These are phyloP conservation scores for Meyerozyma guilliermondii DNA, from an alignment of 1,139 yeast species.

Conservation along the genomic window DNA sequence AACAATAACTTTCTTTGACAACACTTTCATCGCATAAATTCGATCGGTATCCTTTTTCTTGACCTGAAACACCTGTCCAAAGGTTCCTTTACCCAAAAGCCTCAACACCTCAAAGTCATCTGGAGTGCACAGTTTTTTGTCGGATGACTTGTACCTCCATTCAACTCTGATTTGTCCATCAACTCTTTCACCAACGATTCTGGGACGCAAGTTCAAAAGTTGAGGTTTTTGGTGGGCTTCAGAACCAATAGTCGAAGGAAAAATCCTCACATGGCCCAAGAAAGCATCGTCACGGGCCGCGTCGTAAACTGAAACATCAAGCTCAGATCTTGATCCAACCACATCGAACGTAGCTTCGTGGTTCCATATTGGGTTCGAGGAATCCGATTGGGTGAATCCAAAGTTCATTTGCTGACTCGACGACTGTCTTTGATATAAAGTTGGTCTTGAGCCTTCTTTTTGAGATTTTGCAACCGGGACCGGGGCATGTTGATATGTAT, in stretches of 20 bases:
- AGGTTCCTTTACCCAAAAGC: conserved; percentile 91
- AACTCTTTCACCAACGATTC: conserved; percentile 73
- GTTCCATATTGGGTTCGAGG: conserved; percentile 78
- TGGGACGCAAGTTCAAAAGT: conserved; percentile 73
- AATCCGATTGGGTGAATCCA: conserved; percentile 16
- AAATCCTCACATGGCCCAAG: conserved; percentile 75
- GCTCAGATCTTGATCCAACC: conserved; percentile 72
- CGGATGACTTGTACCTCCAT: conserved; percentile 63
- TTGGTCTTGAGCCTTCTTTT: conserved; percentile 31
- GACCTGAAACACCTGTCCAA: conserved; percentile 96
- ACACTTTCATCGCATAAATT: conserved; percentile 94
- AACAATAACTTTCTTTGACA: conserved; percentile 89
- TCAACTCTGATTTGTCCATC: conserved; percentile 72
- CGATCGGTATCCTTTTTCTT: conserved; percentile 83
- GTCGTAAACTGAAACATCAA: conserved; percentile 86
- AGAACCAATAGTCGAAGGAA: conserved; percentile 52
- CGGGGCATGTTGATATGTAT: conserved; percentile 9
- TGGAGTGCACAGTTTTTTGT: conserved; percentile 82
- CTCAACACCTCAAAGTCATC: conserved; percentile 89
- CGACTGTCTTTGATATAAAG: conserved; percentile 57
- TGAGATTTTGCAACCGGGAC: conserved; percentile 11
- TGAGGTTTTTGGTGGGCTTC: conserved; percentile 40
- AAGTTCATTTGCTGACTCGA: conserved; percentile 54
- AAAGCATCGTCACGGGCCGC: conserved; percentile 76
- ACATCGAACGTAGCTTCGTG: conserved; percentile 92